A percentile compares a stretch with the other conserved stretches of the same genome.
These are phyloP conservation scores for Yarrowia porcina DNA, from an alignment of 805 yeast species.

Conservation along the genomic window DNA sequence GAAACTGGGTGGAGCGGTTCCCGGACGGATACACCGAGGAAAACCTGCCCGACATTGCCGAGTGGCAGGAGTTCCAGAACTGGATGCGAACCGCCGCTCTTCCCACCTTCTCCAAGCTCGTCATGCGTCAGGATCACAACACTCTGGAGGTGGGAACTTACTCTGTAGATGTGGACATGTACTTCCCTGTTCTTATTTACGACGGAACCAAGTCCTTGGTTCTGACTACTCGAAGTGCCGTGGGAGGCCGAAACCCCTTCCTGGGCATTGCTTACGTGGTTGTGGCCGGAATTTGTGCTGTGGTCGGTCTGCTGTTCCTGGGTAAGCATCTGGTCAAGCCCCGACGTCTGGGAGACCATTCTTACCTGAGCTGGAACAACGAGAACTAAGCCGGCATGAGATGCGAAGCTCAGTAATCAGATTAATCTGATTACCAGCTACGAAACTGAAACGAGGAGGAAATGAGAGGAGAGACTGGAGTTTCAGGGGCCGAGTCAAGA, in stretches of 20 bases:
- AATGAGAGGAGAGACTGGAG: neutral
- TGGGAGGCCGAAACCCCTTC: constrained; percentile 85
- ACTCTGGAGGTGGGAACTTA: constrained; percentile 65
- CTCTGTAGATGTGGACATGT: constrained; percentile 60
- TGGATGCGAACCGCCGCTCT: constrained; percentile 98
- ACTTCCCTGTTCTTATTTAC: constrained; percentile 76
- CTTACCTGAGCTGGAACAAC: constrained; percentile 52
- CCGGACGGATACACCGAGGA: constrained; percentile 88
- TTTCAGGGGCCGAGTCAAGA: neutral
- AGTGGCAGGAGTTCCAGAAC: constrained; percentile 83
- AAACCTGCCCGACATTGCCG: constrained; percentile 70
- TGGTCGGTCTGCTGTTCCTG: constrained; percentile 72
- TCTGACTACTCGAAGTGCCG: constrained; percentile 71
- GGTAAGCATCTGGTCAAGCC: constrained; percentile 80
- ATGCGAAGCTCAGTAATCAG: neutral
- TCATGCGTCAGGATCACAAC: constrained; percentile 63
- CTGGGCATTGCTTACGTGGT: constrained; percentile 81
- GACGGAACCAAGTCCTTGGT: constrained; percentile 89
- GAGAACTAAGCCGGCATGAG: constrained; percentile 28
- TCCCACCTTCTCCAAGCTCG: constrained; percentile 82
- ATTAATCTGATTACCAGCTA: neutral
- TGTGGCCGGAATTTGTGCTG: constrained; percentile 72
- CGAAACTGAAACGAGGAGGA: neutral
- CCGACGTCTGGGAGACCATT: constrained; percentile 79
- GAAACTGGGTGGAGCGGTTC: constrained; percentile 74